A percentile compares a stretch with the other conserved stretches of the same genome.
Evolutionary conservation across 176 grass and related monocot species (phyloP).

Genomic region (Oryza officinalis): DNA sequence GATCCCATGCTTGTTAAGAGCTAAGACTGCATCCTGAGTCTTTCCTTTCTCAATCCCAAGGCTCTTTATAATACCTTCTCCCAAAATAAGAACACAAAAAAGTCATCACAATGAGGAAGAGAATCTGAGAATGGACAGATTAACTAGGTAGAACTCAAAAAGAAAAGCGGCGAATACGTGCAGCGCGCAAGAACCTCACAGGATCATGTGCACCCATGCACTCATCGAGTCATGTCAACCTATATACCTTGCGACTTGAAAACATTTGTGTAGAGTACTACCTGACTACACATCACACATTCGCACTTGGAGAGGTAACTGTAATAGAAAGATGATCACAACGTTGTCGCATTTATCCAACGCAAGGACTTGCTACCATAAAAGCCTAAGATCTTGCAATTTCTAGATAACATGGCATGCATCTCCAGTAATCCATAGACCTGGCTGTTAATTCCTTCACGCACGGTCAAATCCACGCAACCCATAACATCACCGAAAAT

Average conservation of each 20-base stretch:
- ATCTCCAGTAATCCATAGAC: too few species aligned
- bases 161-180: not conserved
- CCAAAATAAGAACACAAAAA: not conserved
- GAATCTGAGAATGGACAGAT: not conserved
- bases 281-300: too few species aligned
- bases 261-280: not conserved
- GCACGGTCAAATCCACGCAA: too few species aligned
- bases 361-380: too few species aligned
- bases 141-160: not conserved
- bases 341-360: too few species aligned
- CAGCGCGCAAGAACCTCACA: not conserved
- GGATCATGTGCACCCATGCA: too few species aligned
- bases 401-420: too few species aligned
- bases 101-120: not conserved
- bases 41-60: conserved; percentile 3
- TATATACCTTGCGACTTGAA: not conserved
- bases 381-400: too few species aligned
- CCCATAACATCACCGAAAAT: too few species aligned
- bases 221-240: not conserved
- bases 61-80: not conserved
- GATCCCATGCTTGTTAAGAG: not conserved
- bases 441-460: too few species aligned
- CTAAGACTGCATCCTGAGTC: not conserved
- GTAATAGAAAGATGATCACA: too few species aligned
- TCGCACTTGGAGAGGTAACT: too few species aligned